Base-by-base conservation (phyloP, 768 basidiomycete genomes). In the Naganishia vaughanmartiniae region DNA sequence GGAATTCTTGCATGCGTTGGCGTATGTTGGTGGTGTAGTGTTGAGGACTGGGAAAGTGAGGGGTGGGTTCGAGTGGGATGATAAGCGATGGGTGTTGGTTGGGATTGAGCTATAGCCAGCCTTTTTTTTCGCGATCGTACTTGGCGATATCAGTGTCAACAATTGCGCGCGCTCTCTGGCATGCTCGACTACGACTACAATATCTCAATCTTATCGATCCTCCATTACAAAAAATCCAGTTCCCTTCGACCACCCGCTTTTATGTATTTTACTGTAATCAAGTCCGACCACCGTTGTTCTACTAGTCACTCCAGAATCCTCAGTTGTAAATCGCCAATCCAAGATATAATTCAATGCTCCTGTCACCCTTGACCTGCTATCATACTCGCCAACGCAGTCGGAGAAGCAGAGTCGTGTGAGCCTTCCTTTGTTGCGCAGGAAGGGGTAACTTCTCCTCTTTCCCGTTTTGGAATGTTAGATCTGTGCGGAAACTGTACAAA, bases 1-100 rank as follows among this genome's bases (percentile, higher is more conserved):
- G 6, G 77, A 77, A 46, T 57, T 79, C 31, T 67, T 81, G 7
- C 80, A 81, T 70, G 74, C 76, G 6, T 56, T 81, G 63, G 78
- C 79, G 71, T 81, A 79, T 66, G 76, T 76, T 19, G 80, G 80
- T 9, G 78, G 78, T 0, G 74, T 73, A 39, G 76, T 81, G 15
- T 48, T 79, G 31, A 72, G 72, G 53, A 74, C 73, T 28, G 76
- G 76, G 6, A 73, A 67, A 3, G 67, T 76, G 42, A 73, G 76
- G 30, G 74, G 76, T 3, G 78, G 76, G 0, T 78, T 74, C 67
- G 77, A 76, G 26, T 81, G 77, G 77, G 78, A 80, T 70, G 67
- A 72, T n/a, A 74, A 51, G 57, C 72, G 73, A 63, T 81, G 78
- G 80, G 78, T 80, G 21, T 65, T 80, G 73, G 77, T 80, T 7